Evolutionary conservation across 768 basidiomycete genomes (phyloP).

Genomic region (Termitomyces sp.): DNA sequence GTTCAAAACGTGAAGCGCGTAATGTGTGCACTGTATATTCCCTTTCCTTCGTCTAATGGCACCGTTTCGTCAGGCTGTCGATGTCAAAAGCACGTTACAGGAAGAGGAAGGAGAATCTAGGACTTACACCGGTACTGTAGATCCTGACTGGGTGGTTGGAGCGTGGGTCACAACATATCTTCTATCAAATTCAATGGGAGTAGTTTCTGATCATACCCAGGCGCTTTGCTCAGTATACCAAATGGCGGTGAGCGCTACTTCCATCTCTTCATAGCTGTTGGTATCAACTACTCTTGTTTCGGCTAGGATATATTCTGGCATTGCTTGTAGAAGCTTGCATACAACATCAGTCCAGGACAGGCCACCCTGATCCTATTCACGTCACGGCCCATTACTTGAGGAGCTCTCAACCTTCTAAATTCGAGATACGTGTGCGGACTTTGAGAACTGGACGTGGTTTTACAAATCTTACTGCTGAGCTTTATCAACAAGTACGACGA

Average conservation of each 20-base stretch:
- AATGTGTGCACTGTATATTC: no score
- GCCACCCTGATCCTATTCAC: slow-evolving; percentile 58
- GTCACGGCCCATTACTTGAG: slow-evolving; percentile 59
- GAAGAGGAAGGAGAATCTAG: slow-evolving; percentile 17
- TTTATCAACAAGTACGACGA: slow-evolving; percentile 50
- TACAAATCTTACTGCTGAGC: slow-evolving; percentile 56
- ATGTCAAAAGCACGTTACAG: slow-evolving; percentile 17
- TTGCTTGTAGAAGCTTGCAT: slow-evolving; percentile 55
- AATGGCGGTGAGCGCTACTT: slow-evolving; percentile 44
- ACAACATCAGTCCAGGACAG: slow-evolving; percentile 39
- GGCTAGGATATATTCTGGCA: slow-evolving; percentile 57
- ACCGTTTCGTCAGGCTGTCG: slow-evolving; percentile 36
- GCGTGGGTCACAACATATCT: slow-evolving; percentile 34
- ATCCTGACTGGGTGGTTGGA: slow-evolving; percentile 44
- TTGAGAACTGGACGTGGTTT: slow-evolving; percentile 53
- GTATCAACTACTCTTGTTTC: background rate
- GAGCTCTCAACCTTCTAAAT: slow-evolving; percentile 37
- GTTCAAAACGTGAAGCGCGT: no score
- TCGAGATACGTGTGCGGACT: slow-evolving; percentile 46
- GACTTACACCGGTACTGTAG: slow-evolving; percentile 38
- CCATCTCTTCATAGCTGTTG: background rate
- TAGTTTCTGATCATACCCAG: slow-evolving; percentile 8
- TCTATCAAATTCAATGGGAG: background rate
- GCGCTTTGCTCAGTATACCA: slow-evolving; percentile 36
- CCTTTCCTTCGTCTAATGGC: slow-evolving; percentile 29